Conservation (phyloP, 371 early-diverging fungal species). For the Hamiltosporidium tvaerminnensis region DNA sequence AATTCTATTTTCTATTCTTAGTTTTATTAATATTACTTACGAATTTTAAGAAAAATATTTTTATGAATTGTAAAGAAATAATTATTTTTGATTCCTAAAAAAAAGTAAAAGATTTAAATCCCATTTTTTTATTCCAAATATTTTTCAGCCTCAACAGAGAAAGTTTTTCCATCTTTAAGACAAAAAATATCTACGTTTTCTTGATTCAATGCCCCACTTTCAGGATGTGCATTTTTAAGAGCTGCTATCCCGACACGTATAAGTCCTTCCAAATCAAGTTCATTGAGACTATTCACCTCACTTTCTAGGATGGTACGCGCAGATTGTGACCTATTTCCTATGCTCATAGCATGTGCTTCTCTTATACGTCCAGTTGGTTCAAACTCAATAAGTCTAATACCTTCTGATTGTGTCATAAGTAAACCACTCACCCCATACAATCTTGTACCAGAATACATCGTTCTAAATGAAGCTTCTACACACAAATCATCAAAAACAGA, state of each 20-base stretch:
- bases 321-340: constrained; percentile 50
- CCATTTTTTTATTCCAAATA: no score
- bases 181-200: no score
- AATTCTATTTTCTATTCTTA: no score
- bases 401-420: constrained; percentile 11
- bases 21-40: no score
- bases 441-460: constrained; percentile 25
- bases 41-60: no score
- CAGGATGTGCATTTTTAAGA: constrained; percentile 46
- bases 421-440: constrained; percentile 43
- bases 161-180: no score
- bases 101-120: no score
- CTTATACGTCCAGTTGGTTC: constrained; percentile 35
- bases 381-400: constrained; percentile 38
- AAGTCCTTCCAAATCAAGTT: constrained; percentile 29
- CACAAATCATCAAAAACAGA: constrained; percentile 40
- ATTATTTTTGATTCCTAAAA: no score
- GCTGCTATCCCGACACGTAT: constrained; percentile 37
- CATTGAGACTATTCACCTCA: constrained; percentile 14
- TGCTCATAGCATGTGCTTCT: constrained; percentile 35
- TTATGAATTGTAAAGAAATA: no score
- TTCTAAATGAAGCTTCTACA: constrained; percentile 12
- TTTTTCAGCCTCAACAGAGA: no score
- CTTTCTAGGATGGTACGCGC: constrained; percentile 51
- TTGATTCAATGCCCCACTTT: no score